A percentile compares a stretch with the other conserved stretches of the same genome.
Evolutionary conservation across 495 filamentous ascomycete species (phyloP).

Genomic region (Talaromyces adpressus): DNA sequence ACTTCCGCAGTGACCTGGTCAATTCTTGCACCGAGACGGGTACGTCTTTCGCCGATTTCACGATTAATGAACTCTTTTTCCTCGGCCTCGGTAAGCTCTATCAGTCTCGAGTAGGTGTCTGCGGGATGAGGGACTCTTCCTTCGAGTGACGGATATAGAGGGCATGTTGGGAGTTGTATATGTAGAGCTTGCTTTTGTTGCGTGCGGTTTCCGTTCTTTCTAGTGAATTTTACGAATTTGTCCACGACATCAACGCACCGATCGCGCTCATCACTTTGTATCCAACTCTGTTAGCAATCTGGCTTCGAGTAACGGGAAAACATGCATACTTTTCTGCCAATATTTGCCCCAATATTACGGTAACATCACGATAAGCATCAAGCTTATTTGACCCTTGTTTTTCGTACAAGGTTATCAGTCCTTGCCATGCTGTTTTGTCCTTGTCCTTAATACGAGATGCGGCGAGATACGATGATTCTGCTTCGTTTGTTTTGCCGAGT

Average conservation of each 20-base stretch:
- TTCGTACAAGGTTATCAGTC: constrained; percentile 80
- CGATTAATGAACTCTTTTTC: constrained; percentile 89
- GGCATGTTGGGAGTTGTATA: constrained; percentile 66
- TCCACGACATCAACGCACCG: constrained; percentile 77
- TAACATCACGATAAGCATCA: constrained; percentile 65
- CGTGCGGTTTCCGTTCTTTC: constrained; percentile 58
- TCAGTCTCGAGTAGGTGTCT: constrained; percentile 73
- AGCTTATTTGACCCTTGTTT: constrained; percentile 62
- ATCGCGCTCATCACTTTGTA: constrained; percentile 49
- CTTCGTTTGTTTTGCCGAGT: constrained; percentile 57
- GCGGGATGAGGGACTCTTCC: constrained; percentile 76
- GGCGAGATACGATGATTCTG: constrained; percentile 67
- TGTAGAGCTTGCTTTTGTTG: constrained; percentile 70
- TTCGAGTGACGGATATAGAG: constrained; percentile 76
- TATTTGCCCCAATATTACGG: constrained; percentile 64
- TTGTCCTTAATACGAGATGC: constrained; percentile 59
- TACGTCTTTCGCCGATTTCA: constrained; percentile 81
- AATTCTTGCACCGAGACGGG: constrained; percentile 76
- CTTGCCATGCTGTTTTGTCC: constrained; percentile 78
- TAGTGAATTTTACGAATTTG: constrained; percentile 66
- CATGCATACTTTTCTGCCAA: constrained; percentile 57
- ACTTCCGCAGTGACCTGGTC: constrained; percentile 80
- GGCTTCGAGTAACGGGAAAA: neutral
- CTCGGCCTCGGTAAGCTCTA: constrained; percentile 77
- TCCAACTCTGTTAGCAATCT: constrained; percentile 11